phyloP scores from a whole-genome alignment of 2,329 filamentous ascomycete species.

The Stagonosporopsis cucurbitacearum region DNA sequence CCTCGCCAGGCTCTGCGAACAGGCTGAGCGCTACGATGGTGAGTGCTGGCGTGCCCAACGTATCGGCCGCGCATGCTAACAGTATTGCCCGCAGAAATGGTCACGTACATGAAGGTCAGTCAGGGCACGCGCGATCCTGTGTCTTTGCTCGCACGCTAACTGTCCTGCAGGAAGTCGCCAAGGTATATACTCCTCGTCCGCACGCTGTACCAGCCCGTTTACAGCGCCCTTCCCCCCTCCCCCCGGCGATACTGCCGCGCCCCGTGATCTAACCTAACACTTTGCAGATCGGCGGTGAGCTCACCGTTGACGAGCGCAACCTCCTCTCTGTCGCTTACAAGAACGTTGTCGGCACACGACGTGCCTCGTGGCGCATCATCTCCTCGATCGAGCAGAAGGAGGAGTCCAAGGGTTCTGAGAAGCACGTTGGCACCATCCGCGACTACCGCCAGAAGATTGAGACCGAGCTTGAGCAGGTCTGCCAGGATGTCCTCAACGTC shows the following conservation, averaged over 20 bases:
- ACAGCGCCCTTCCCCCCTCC: too few relatives aligned
- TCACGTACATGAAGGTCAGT: slow-evolving; percentile 94
- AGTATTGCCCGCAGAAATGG: slow-evolving; percentile 73
- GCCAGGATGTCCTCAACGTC: slow-evolving; percentile 96
- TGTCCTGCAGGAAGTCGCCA: slow-evolving; percentile 81
- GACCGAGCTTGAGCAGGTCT: slow-evolving; percentile 95
- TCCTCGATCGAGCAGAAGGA: slow-evolving; percentile 99
- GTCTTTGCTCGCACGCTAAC: slow-evolving; percentile 41
- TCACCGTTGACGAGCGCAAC: slow-evolving; percentile 78
- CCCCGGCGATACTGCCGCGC: slow-evolving; percentile 19
- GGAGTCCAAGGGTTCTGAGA: slow-evolving; percentile 96
- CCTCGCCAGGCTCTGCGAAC: slow-evolving; percentile 99
- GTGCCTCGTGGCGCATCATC: slow-evolving; percentile 99
- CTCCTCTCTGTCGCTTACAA: slow-evolving; percentile 99
- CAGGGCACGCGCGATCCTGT: slow-evolving; percentile 1
- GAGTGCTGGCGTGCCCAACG: slow-evolving; percentile 47
- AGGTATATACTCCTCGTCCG: slow-evolving; percentile 61
- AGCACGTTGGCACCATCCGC: slow-evolving; percentile 92
- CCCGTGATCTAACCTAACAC: slow-evolving; percentile 28
- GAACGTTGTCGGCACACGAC: slow-evolving; percentile 98
- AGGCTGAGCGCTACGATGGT: slow-evolving; percentile 99
- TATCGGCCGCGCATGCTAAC: slow-evolving; percentile 42
- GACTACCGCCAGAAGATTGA: slow-evolving; percentile 99
- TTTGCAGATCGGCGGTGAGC: slow-evolving; percentile 67
- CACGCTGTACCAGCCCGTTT: slow-evolving; percentile 29